Percentiles rank a stretch among this genome's conserved stretches.
Conservation (phyloP, 2,329 filamentous ascomycete species). For the Pseudocercospora eumusae region DNA sequence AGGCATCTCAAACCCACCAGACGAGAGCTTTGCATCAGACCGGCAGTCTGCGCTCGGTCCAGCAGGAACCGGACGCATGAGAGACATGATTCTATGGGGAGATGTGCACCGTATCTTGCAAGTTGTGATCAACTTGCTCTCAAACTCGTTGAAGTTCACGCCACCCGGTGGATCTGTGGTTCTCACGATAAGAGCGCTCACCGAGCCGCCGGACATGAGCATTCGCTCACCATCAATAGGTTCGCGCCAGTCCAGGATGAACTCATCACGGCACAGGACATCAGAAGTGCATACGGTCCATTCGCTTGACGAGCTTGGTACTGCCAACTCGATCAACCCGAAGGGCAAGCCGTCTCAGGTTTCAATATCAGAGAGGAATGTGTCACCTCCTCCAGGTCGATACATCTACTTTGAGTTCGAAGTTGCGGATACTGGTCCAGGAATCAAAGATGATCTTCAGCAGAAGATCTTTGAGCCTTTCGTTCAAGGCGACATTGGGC, state of each 20-base stretch:
- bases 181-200: conserved; percentile 72
- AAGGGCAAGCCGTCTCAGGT: conserved; percentile 42
- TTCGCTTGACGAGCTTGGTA: conserved; percentile 30
- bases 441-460: conserved; percentile 76
- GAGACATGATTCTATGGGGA: conserved; percentile 88
- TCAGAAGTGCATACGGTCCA: conserved; percentile 8
- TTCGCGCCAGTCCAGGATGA: conserved; percentile 28
- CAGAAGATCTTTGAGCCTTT: conserved; percentile 90
- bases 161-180: conserved; percentile 72
- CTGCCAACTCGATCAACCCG: conserved; percentile 50
- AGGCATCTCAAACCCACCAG: conserved; percentile 45
- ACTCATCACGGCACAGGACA: conserved; percentile 16
- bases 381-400: conserved; percentile 59
- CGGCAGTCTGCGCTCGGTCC: conserved; percentile 17
- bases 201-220: conserved; percentile 55
- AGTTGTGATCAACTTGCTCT: conserved; percentile 90
- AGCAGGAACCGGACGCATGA: conserved; percentile 66
- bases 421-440: conserved; percentile 83
- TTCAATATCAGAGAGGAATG: conserved; percentile 28
- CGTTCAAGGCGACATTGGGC: conserved; percentile 83
- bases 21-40: conserved; percentile 30
- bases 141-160: conserved; percentile 90
- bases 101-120: conserved; percentile 89
- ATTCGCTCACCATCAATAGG: conserved; percentile 48
- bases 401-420: conserved; percentile 82